Evolutionary conservation across 2,329 filamentous ascomycete genomes (phyloP).

Genomic region (Capronia coronata): DNA sequence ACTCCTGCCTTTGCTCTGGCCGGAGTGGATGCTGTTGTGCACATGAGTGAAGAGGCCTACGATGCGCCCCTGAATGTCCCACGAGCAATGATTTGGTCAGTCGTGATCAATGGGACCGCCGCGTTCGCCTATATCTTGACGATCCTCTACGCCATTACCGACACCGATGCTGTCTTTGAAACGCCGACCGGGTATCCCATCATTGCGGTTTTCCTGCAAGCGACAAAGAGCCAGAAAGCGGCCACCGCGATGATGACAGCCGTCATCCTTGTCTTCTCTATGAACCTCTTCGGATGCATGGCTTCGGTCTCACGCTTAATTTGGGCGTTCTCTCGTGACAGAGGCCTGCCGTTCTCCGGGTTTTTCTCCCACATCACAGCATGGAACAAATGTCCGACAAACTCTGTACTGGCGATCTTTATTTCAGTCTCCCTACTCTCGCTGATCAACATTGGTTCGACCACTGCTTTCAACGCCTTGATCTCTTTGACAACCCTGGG

Average conservation of each 20-base stretch:
- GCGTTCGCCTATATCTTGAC: slow-evolving; percentile 45
- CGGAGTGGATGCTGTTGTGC: slow-evolving; percentile 25
- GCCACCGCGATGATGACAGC: slow-evolving; percentile 41
- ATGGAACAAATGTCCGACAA: slow-evolving; percentile 17
- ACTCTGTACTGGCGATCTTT: slow-evolving; percentile 27
- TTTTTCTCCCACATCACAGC: slow-evolving; percentile 18
- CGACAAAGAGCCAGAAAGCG: slow-evolving; percentile 39
- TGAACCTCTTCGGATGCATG: slow-evolving; percentile 26
- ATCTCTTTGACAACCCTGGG: slow-evolving; percentile 21
- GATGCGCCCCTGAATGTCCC: slow-evolving; percentile 46
- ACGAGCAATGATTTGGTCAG: slow-evolving; percentile 43
- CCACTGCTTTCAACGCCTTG: slow-evolving; percentile 29
- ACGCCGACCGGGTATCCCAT: slow-evolving; percentile 45
- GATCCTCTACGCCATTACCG: slow-evolving; percentile 40
- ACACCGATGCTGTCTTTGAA: slow-evolving; percentile 36
- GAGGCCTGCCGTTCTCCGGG: slow-evolving; percentile 33
- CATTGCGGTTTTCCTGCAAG: slow-evolving; percentile 46
- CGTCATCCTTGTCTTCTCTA: slow-evolving; percentile 31
- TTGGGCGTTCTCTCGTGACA: slow-evolving; percentile 43
- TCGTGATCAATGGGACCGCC: slow-evolving; percentile 44
- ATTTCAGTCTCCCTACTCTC: slow-evolving; percentile 22
- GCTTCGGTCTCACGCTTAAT: slow-evolving; percentile 34
- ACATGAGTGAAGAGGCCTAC: slow-evolving; percentile 44
- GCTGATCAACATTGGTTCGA: slow-evolving; percentile 28
- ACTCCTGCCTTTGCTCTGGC: slow-evolving; percentile 31